Base-by-base conservation (phyloP, 345 rosid genomes). In the Gynandropsis gynandra region DNA sequence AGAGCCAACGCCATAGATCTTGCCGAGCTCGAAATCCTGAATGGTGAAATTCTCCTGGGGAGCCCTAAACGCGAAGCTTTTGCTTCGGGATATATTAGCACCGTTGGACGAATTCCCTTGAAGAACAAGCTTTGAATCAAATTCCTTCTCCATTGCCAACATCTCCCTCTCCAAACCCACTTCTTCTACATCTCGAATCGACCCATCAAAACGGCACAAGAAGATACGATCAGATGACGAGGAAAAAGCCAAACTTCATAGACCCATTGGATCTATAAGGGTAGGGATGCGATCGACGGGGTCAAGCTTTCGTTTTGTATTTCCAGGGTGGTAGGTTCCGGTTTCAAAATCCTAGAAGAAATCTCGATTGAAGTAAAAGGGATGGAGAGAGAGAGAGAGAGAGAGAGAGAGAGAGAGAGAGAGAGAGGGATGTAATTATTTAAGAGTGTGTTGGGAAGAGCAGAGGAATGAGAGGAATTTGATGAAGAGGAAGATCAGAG, bases 1-100 rank as follows among this genome's bases (percentile, higher is more conserved):
- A 59, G 98, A 87, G 55, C 95, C 96, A 67, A 87, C 96, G 39
- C 95, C 96, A 59, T 87, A 87, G 87, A 87, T 92, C 93, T 87
- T 92, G 68, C 90, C 98, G 40, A 87, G 77, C 64, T 92, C 98
- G 68, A 87, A 92, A 78, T 92, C 89, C 56, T 85, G 80, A 49
- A 78, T 75, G 13, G 72, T 64, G 69, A 85, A 92, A 78, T 72
- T 83, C 72, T 83, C 99, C 75, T 88, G 97, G n/a, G 97, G 99
- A 64, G 97, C 97, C 61, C 89, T 88, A 57, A 93, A 93, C 0
- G 95, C 78, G 69, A 85, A 93, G 80, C 88, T 93, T 56, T 83
- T 93, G 65, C 65, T 66, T 61, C 66, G 54, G 8, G 66, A 61
- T 2, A 67, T 50, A 16, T 5, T 17, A 1, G 8, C 50, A 17